Conservation (phyloP, 176 grass and related monocot genomes). For the Cenchrus americanus region DNA sequence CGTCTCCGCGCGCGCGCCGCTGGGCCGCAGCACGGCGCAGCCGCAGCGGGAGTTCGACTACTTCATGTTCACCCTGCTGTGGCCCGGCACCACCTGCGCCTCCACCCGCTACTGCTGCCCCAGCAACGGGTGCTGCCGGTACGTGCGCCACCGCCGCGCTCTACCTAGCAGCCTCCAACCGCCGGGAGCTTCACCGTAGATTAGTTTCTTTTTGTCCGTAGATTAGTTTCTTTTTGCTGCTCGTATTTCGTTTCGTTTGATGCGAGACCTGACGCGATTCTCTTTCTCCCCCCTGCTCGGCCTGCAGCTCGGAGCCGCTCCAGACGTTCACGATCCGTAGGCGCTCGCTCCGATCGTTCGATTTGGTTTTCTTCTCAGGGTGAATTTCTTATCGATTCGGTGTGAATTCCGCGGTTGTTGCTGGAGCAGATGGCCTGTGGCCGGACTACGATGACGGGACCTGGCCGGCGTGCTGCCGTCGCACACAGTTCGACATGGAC, state of each 20-base stretch:
- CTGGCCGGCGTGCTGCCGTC: conserved; percentile 59
- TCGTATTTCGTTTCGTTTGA: neutral
- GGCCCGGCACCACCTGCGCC: conserved; percentile 83
- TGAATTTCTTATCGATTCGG: neutral
- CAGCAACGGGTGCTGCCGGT: conserved; percentile 83
- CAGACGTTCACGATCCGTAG: conserved; percentile 88
- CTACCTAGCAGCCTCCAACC: neutral
- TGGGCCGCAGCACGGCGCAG: conserved; percentile 15
- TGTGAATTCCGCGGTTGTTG: neutral
- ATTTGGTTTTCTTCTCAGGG: neutral
- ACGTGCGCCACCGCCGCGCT: neutral
- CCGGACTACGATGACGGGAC: conserved; percentile 66
- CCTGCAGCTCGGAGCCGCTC: conserved; percentile 67
- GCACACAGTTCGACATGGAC: conserved; percentile 49
- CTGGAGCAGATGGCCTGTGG: conserved; percentile 52
- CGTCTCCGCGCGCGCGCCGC: neutral
- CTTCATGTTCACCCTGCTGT: conserved; percentile 77
- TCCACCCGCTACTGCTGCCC: conserved; percentile 75
- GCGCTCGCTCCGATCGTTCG: neutral
- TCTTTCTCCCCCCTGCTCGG: neutral
- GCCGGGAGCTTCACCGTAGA: neutral
- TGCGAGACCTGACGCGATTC: neutral
- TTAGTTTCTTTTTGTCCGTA: neutral
- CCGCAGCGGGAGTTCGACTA: conserved; percentile 79
- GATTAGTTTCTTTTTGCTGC: neutral